These are phyloP conservation scores for Citrullus mucosospermus DNA, from an alignment of 306 rosid species.

Conservation along the genomic window DNA sequence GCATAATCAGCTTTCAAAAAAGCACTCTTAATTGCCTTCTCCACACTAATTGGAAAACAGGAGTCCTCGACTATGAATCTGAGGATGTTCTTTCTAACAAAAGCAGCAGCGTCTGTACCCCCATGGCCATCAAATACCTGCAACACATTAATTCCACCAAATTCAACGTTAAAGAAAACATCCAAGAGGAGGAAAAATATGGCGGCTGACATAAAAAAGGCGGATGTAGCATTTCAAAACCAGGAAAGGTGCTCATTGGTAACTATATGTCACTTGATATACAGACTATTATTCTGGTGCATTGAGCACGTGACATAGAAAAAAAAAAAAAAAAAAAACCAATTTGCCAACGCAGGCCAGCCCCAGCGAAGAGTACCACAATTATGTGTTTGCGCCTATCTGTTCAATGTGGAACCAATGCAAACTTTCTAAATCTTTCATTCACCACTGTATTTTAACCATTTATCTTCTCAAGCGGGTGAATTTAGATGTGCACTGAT, in stretches of 20 bases:
- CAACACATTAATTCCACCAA: conserved; percentile 3
- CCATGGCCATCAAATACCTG: conserved; percentile 92
- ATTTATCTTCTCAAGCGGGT: background rate
- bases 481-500: background rate
- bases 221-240: background rate
- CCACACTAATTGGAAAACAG: conserved; percentile 40
- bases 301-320: background rate
- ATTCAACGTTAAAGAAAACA: background rate
- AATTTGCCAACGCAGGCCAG: background rate
- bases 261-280: background rate
- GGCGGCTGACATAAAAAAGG: no score
- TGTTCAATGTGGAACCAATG: background rate
- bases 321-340: background rate
- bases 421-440: background rate
- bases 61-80: conserved; percentile 58
- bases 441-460: background rate
- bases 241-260: background rate
- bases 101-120: conserved; percentile 64
- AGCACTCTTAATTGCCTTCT: conserved; percentile 58
- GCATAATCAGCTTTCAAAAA: conserved; percentile 67
- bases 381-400: background rate
- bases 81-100: conserved; percentile 58
- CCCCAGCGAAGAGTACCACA: background rate
- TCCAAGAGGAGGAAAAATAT: background rate
- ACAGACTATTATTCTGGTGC: background rate